A percentile compares a stretch with the other conserved stretches of the same genome.
These are phyloP conservation scores for Epicoccum nigrum DNA, from an alignment of 2,329 filamentous ascomycete species.

Conservation along the genomic window DNA sequence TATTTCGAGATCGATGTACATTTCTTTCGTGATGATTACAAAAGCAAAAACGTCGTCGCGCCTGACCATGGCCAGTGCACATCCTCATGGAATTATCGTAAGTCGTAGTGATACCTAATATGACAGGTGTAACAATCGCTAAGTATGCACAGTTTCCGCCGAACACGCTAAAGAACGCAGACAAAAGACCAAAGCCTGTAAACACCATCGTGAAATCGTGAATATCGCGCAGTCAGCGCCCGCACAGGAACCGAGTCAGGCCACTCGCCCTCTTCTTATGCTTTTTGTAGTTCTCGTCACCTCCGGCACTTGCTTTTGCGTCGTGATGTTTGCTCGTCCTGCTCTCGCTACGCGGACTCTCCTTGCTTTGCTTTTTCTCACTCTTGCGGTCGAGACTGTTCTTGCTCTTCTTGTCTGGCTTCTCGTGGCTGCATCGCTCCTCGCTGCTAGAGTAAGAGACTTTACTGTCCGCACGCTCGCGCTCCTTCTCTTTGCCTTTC, in stretches of 20 bases:
- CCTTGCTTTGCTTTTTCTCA: conserved; percentile 20
- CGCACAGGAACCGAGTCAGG: conserved; percentile 44
- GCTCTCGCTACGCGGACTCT: conserved; percentile 14
- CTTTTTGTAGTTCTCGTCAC: conserved; percentile 25
- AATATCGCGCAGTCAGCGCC: conserved; percentile 12
- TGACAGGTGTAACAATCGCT: neutral
- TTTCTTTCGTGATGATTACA: neutral
- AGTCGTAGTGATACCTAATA: conserved; percentile 5
- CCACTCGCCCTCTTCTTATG: conserved; percentile 31
- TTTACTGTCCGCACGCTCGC: conserved; percentile 14
- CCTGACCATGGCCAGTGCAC: conserved; percentile 2
- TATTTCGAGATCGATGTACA: neutral
- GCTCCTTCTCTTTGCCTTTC: conserved; percentile 14
- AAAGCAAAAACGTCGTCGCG: conserved; percentile 5
- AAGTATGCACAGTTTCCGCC: conserved; percentile 5
- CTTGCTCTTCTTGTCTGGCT: conserved; percentile 21
- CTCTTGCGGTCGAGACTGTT: conserved; percentile 18
- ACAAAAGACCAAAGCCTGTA: conserved; percentile 1
- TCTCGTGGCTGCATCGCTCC: conserved; percentile 10
- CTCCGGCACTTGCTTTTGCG: conserved; percentile 7
- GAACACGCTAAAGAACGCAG: neutral
- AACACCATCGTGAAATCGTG: neutral
- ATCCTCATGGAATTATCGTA: conserved; percentile 2
- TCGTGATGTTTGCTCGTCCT: conserved; percentile 3
- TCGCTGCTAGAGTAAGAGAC: conserved; percentile 10